Evolutionary conservation across 208 protist species (phyloP).

Genomic region (Trypanosoma lewisi): DNA sequence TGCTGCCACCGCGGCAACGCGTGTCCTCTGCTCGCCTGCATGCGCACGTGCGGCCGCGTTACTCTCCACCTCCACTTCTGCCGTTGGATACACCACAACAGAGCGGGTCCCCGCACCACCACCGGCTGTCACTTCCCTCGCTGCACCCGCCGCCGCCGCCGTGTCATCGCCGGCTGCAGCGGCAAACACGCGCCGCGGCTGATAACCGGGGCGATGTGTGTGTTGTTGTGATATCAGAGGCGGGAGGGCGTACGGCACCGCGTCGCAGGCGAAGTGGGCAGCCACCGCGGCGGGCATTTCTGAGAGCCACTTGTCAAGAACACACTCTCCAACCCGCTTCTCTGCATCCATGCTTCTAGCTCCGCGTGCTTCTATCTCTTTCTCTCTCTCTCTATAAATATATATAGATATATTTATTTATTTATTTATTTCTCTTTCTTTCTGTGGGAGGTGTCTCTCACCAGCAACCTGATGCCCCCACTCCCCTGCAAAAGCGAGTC

Average conservation of each 20-base stretch:
- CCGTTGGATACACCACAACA: conserved; percentile 5
- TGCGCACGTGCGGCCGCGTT: too few relatives aligned
- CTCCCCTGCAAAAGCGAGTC: too few relatives aligned
- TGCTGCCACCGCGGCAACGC: neutral
- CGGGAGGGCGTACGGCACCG: conserved; percentile 13
- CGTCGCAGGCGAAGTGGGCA: conserved; percentile 2
- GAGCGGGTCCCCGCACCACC: neutral
- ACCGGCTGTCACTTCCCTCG: neutral
- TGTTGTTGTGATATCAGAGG: neutral
- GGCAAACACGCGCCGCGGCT: neutral
- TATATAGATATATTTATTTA: neutral
- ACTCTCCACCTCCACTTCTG: neutral
- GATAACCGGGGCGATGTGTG: neutral
- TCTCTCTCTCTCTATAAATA: too few relatives aligned
- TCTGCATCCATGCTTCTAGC: neutral
- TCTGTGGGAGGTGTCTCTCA: too few relatives aligned
- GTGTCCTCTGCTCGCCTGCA: neutral
- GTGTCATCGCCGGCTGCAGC: neutral
- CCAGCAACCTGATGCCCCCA: too few relatives aligned
- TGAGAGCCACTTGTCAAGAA: conserved; percentile 4
- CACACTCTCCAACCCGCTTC: neutral
- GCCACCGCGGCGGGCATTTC: neutral
- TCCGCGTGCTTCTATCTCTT: too few relatives aligned
- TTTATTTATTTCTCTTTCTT: neutral
- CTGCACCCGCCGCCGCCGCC: neutral